Evolutionary conservation across 176 grass and related monocot genomes (phyloP), one percentile per base, ranked within the genome.

Genomic region (Ensete glaucum): DNA sequence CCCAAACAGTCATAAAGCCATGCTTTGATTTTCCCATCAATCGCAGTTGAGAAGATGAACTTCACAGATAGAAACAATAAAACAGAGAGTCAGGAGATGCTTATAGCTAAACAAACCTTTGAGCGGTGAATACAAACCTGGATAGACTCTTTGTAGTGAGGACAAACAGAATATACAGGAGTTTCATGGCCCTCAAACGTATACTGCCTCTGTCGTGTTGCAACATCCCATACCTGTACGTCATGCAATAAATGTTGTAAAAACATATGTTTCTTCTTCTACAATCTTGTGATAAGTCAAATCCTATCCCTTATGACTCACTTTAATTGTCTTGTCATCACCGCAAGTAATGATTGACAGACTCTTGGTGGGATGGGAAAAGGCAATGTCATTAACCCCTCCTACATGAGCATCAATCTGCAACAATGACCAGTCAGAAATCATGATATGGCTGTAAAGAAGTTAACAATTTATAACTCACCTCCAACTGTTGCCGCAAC

Each of bases 341-440:
- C 77, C 77, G 24, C 77, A 79, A 14, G 77, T 79, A 56, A 79
- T 79, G 14, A 79, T 69, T 49, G 64, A 79, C 26, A 79, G n/a
- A 57, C 26, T 55, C 63, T 58, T 58, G 7, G 70, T 43, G 16
- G 77, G 77, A 69, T 69, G 77, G 17, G 65, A 79, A 57, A 79
- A 79, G 15, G 77, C 77, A 70, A 79, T 79, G 63, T 79, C 77
- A 69, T 79, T 79, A 69, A 79, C 77, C 11, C 77, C 77, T 48
- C 77, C 77, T 34, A 58, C 25, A 79, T 79, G 77, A 23, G 77
- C 77, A 20, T 70, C 64, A 59, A 79, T 79, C 77, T 79, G 50
- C n/a, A 43, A 54, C 27, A 70, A 11, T 14, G 17, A 79, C 22
- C 15, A 57, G 49, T 1, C 25, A 50, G 15, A 23, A 9, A 34